phyloP scores from a whole-genome alignment of 192 early-diverging fungal species.

The Entrophospora sp. region DNA sequence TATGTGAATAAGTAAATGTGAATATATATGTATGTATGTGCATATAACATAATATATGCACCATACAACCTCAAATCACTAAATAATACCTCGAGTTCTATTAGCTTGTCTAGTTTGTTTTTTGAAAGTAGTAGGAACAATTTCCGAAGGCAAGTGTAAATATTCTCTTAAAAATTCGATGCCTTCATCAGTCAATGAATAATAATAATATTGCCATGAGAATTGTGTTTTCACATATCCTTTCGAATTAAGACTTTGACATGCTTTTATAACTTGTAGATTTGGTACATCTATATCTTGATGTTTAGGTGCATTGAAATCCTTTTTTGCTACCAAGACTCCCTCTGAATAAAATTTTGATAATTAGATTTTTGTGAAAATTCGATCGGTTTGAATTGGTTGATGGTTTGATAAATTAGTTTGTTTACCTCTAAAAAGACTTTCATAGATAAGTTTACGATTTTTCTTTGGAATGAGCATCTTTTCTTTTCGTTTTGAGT shows the following conservation, averaged over 20 bases:
- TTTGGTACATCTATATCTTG: slow-evolving; percentile 95
- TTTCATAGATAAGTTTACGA: slow-evolving; percentile 94
- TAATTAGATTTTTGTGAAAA: slow-evolving; percentile 13
- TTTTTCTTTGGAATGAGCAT: slow-evolving; percentile 98
- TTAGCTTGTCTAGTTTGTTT: slow-evolving; percentile 76
- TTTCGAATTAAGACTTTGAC: slow-evolving; percentile 91
- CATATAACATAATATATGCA: not conserved
- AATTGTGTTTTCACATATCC: slow-evolving; percentile 93
- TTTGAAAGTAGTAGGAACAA: slow-evolving; percentile 96
- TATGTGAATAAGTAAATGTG: not conserved
- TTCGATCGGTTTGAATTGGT: too few species aligned
- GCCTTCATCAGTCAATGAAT: slow-evolving; percentile 96
- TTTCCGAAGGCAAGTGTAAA: slow-evolving; percentile 95
- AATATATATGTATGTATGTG: too few species aligned
- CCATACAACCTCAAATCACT: slow-evolving; percentile 34
- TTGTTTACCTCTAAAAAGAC: slow-evolving; percentile 66
- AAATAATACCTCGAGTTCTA: slow-evolving; percentile 60
- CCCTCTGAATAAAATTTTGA: slow-evolving; percentile 62
- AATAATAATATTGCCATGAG: slow-evolving; percentile 99
- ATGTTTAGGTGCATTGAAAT: slow-evolving; percentile 95
- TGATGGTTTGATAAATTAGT: too few species aligned
- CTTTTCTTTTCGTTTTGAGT: too few species aligned
- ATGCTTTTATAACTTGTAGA: slow-evolving; percentile 98
- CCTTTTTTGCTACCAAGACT: slow-evolving; percentile 98
- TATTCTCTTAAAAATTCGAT: slow-evolving; percentile 95